Conservation (phyloP, 208 protist species). For the Kentomonas sorsogonicus region DNA sequence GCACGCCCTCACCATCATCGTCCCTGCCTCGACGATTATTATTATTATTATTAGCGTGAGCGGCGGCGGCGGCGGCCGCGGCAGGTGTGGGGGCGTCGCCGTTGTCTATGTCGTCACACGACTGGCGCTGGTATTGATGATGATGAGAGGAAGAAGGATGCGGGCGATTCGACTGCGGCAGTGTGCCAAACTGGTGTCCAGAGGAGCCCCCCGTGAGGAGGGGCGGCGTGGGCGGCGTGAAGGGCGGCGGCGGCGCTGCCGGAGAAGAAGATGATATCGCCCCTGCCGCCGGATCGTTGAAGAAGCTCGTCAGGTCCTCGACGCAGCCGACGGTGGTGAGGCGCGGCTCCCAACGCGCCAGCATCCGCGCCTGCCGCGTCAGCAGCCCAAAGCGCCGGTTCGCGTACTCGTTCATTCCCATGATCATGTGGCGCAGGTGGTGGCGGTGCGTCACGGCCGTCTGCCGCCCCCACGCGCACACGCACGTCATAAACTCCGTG, state of each 20-base stretch:
- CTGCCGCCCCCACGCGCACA: slow-evolving; percentile 46
- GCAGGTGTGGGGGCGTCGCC: no score
- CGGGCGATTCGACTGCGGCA: background rate
- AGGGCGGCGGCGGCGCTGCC: background rate
- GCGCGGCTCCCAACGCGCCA: slow-evolving; percentile 29
- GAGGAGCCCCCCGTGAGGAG: background rate
- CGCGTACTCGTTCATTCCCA: slow-evolving; percentile 58
- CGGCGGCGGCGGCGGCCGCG: no score
- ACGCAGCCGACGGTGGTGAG: slow-evolving; percentile 48
- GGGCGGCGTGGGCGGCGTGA: background rate
- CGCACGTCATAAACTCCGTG: slow-evolving; percentile 37
- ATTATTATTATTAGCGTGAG: no score
- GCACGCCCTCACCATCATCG: no score
- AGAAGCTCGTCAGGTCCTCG: slow-evolving; percentile 45
- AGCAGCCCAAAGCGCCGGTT: slow-evolving; percentile 48
- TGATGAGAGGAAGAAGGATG: no score
- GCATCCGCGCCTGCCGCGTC: slow-evolving; percentile 21
- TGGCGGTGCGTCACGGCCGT: slow-evolving; percentile 37
- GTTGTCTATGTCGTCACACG: no score
- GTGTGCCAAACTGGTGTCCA: background rate
- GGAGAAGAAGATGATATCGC: background rate
- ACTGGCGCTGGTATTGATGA: no score
- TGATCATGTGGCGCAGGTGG: slow-evolving; percentile 52
- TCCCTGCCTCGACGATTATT: no score
- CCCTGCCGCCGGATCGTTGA: background rate